Conservation (phyloP, 2,329 filamentous ascomycete genomes). For the Meredithiella fracta region DNA sequence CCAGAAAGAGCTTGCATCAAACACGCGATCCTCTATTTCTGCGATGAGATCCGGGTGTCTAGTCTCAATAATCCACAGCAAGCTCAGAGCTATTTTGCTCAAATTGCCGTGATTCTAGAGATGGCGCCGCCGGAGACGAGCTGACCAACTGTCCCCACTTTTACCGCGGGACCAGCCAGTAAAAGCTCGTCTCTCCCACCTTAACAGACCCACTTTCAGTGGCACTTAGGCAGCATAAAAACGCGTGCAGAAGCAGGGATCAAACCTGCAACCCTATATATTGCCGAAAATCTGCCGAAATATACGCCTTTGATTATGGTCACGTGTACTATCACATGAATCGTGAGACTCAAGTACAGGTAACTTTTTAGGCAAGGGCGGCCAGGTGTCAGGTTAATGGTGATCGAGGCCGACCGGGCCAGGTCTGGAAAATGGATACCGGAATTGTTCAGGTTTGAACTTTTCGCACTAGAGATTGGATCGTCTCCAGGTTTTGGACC, state of each 20-base stretch:
- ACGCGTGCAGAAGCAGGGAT: background rate
- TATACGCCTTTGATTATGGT: background rate
- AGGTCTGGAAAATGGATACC: no score
- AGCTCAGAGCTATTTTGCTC: background rate
- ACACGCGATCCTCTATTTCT: background rate
- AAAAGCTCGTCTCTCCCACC: background rate
- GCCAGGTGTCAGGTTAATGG: background rate
- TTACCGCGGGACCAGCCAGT: background rate
- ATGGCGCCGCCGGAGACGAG: background rate
- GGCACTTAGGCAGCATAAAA: background rate
- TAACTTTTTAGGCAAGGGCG: background rate
- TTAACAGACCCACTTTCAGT: background rate
- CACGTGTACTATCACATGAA: background rate
- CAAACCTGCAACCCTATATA: background rate
- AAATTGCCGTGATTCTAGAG: background rate
- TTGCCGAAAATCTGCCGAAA: background rate
- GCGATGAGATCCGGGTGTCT: background rate
- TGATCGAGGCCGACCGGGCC: background rate
- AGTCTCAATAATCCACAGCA: background rate
- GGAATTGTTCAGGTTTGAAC: no score
- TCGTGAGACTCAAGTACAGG: constrained; percentile 3
- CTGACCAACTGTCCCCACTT: background rate
- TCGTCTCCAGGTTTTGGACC: no score
- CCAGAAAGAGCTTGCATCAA: background rate
- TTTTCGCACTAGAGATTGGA: background rate